A percentile compares a stretch with the other conserved stretches of the same genome.
Evolutionary conservation across 192 early-diverging fungal species (phyloP).

Genomic region (Jimgerdemannia lactiflua): DNA sequence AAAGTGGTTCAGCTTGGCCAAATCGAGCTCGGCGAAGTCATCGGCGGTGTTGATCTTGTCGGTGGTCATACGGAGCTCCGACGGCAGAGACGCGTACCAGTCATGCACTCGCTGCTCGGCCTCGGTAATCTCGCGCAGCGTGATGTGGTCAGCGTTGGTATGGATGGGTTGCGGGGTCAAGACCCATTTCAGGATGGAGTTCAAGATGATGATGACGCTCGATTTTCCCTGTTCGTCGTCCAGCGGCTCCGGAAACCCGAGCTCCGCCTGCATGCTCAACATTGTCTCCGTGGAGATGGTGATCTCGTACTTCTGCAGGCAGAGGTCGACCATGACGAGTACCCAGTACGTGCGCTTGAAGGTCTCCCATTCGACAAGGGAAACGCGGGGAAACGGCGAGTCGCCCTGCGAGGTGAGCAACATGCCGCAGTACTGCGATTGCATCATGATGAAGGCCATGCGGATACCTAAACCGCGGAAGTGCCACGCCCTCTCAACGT

Average conservation of each 20-base stretch:
- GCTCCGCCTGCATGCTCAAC: background rate
- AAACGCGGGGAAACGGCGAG: background rate
- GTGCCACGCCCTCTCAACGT: background rate
- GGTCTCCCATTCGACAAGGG: background rate
- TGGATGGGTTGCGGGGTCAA: background rate
- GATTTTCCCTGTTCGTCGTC: background rate
- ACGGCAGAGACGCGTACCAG: background rate
- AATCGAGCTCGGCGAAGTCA: background rate
- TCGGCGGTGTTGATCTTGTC: background rate
- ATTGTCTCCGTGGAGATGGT: background rate
- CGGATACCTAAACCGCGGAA: background rate
- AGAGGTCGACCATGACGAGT: background rate
- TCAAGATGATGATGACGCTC: background rate
- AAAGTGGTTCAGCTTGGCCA: background rate
- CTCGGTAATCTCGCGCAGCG: background rate
- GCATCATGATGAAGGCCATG: background rate
- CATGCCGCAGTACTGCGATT: background rate
- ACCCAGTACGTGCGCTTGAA: background rate
- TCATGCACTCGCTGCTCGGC: background rate
- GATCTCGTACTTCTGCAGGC: background rate
- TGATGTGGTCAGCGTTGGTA: background rate
- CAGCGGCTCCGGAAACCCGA: background rate
- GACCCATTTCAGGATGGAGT: background rate
- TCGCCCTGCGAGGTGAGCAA: background rate
- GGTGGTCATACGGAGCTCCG: background rate